phyloP scores from a whole-genome alignment of 2,329 filamentous ascomycete species.

The Trichothecium roseum region DNA sequence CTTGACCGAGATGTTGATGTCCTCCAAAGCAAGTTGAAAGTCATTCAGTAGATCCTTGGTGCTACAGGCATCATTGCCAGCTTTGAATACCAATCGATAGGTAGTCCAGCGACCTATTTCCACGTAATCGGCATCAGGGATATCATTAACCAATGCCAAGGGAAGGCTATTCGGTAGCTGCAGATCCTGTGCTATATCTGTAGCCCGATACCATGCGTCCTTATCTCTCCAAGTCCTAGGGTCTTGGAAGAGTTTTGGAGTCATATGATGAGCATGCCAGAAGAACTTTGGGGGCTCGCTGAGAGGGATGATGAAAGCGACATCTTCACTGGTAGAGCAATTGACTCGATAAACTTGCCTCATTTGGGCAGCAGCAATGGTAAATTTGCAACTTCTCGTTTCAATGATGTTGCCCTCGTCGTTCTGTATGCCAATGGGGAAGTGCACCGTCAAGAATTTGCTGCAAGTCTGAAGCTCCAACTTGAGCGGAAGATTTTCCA shows the following conservation, averaged over 20 bases:
- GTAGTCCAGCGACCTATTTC: conserved; percentile 49
- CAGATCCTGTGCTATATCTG: conserved; percentile 29
- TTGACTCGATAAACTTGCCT: conserved; percentile 26
- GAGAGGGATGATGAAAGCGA: conserved; percentile 35
- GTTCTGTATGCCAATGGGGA: conserved; percentile 12
- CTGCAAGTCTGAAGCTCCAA: conserved; percentile 19
- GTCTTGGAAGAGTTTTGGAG: conserved; percentile 20
- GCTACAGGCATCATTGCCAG: conserved; percentile 9
- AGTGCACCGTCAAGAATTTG: conserved; percentile 19
- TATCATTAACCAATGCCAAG: conserved; percentile 26
- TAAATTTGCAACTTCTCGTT: conserved; percentile 25
- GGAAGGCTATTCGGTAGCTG: conserved; percentile 20
- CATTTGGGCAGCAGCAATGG: conserved; percentile 35
- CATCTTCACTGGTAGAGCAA: conserved; percentile 13
- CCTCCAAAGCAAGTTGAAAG: conserved; percentile 46
- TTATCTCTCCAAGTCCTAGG: conserved; percentile 24
- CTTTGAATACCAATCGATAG: conserved; percentile 39
- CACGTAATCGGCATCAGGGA: conserved; percentile 24
- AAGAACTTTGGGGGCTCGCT: conserved; percentile 38
- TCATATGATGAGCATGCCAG: conserved; percentile 22
- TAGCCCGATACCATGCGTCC: conserved; percentile 39
- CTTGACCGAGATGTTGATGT: conserved; percentile 59
- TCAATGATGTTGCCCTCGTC: conserved; percentile 4
- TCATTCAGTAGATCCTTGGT: conserved; percentile 22
- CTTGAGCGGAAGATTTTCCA: conserved; percentile 8